Evolutionary conservation across 2,329 filamentous ascomycete genomes (phyloP).

Genomic region (Arthroderma sp.): DNA sequence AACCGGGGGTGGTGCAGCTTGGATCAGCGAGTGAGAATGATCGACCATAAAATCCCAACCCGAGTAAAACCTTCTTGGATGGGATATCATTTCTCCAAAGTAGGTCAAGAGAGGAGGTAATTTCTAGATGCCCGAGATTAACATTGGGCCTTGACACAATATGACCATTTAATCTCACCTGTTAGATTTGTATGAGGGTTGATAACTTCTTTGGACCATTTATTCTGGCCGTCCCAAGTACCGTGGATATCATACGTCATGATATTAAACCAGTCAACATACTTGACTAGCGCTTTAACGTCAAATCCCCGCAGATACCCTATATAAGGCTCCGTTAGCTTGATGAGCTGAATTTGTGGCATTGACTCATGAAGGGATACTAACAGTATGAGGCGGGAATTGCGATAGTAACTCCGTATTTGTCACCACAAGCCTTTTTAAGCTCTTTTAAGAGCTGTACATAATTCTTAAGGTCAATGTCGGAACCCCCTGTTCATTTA

Average conservation of each 20-base stretch:
- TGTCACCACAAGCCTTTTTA: constrained; percentile 1
- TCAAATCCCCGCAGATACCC: constrained; percentile 18
- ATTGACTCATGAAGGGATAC: neutral
- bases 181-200: constrained; percentile 17
- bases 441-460: constrained; percentile 7
- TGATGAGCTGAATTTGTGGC: no score
- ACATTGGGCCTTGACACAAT: constrained; percentile 10
- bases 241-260: constrained; percentile 19
- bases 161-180: constrained; percentile 9
- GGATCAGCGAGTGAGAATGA: constrained; percentile 12
- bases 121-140: constrained; percentile 19
- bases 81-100: constrained; percentile 17
- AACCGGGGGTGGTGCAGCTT: constrained; percentile 12
- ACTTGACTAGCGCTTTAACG: constrained; percentile 9
- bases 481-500: constrained; percentile 16
- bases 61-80: constrained; percentile 14
- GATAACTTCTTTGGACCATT: constrained; percentile 9
- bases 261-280: constrained; percentile 18
- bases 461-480: constrained; percentile 7
- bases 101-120: constrained; percentile 17
- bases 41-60: constrained; percentile 18
- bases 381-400: constrained; percentile 8
- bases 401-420: constrained; percentile 7
- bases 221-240: constrained; percentile 14
- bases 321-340: neutral